Evolutionary conservation across 495 filamentous ascomycete species (phyloP).

Genomic region (Lichenothelia convexa): DNA sequence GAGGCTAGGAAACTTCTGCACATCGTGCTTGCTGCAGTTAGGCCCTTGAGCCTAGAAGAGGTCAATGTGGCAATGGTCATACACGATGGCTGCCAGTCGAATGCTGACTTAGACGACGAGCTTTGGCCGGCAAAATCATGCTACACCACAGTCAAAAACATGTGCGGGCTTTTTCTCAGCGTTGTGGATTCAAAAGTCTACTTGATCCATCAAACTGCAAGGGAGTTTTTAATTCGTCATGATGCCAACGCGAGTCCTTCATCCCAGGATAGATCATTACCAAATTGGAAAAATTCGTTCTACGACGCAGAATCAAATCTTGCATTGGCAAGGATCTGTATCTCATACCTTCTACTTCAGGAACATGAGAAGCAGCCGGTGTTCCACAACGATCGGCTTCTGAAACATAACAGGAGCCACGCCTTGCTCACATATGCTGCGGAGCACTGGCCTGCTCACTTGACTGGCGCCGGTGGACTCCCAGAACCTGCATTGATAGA

Average conservation of each 20-base stretch:
- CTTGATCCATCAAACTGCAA: constrained; percentile 17
- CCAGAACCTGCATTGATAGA: too few species aligned
- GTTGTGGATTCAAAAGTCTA: constrained; percentile 8
- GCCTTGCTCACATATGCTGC: too few species aligned
- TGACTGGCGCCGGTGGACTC: too few species aligned
- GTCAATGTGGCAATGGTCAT: constrained; percentile 23
- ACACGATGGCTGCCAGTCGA: constrained; percentile 8
- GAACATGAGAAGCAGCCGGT: too few species aligned
- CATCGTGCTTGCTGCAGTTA: constrained; percentile 22
- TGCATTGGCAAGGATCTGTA: background rate
- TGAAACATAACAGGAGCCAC: too few species aligned
- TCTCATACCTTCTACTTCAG: constrained; percentile 3
- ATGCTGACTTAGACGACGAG: constrained; percentile 9
- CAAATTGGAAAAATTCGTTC: background rate
- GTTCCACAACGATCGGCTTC: too few species aligned
- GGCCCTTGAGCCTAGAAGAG: constrained; percentile 25
- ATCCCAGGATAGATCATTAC: too few species aligned
- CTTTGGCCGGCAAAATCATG: constrained; percentile 7
- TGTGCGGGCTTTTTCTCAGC: constrained; percentile 17
- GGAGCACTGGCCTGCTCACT: too few species aligned
- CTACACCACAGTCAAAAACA: constrained; percentile 16
- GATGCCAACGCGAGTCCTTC: background rate
- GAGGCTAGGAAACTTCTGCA: constrained; percentile 21
- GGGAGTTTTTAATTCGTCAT: constrained; percentile 12
- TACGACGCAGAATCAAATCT: background rate